Base-by-base conservation (phyloP, 495 filamentous ascomycete genomes). In the Podospora appendiculata region DNA sequence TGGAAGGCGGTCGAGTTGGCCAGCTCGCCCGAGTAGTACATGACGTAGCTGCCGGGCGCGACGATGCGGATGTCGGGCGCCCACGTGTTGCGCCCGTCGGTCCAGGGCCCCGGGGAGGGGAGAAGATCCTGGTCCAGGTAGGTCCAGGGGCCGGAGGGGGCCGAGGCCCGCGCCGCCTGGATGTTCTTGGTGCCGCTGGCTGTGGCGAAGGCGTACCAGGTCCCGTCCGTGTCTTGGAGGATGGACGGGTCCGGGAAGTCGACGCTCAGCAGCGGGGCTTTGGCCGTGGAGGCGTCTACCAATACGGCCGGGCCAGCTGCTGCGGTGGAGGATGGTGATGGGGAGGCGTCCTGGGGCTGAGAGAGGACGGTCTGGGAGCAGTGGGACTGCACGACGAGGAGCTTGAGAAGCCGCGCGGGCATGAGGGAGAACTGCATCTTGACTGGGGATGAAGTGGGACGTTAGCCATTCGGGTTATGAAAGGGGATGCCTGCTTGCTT, bases 21-120 rank as follows among this genome's bases (percentile, higher is more conserved):
- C 17, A 70, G 63, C 51, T 72, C 64, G n/a, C 71, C 80, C 17
- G 73, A 75, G 60, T 79, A 85, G 65, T 83, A 84, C 70, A 86
- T 73, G 10, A 83, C 70, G 62, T 75, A 85, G 43, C 56, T 65
- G 17, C 74, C 75, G 9, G 32, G 65, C 0, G 47, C 41, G 25
- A 66, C 41, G 42, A 63, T 52, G 18, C 65, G 63, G 1, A 81
- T 69, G 51, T 76, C 74, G 7, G 77, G 78, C 1, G 78, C 77
- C 77, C 77, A 81, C 9, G 67, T 65, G n/a, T 67, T 62, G 1
- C 51, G 48, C 6, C 54, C 57, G 10, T 13, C 17, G 7, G 68
- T 58, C 70, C 70, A 71, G 32, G 54, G 6, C 6, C 61, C 66
- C 6, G 61, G 39, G 6, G 60, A 33, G 8, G 65, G 61, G 10